A percentile compares a stretch with the other conserved stretches of the same genome.
Evolutionary conservation across 352 stramenopile species (phyloP).

Genomic region (Phytophthora sp.): DNA sequence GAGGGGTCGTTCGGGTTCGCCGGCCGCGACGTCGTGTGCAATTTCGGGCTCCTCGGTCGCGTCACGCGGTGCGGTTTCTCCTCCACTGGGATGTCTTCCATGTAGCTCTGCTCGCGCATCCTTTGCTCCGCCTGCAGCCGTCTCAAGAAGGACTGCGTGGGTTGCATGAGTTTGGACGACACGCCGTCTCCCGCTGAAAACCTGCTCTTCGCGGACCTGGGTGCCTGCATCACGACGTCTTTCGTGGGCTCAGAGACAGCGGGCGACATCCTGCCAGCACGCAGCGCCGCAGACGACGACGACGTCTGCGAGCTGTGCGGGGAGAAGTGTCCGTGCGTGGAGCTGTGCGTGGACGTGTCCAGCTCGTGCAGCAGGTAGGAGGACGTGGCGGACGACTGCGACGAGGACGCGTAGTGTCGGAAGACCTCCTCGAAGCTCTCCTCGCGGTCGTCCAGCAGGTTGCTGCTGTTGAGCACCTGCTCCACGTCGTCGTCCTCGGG

Average conservation of each 20-base stretch:
- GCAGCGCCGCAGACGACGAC: slow-evolving; percentile 14
- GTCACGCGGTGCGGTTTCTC: slow-evolving; percentile 63
- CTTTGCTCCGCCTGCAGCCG: slow-evolving; percentile 67
- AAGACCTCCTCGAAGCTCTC: slow-evolving; percentile 69
- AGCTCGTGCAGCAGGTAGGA: slow-evolving; percentile 51
- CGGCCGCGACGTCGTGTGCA: slow-evolving; percentile 46
- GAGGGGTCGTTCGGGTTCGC: slow-evolving; percentile 50
- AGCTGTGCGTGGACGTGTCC: slow-evolving; percentile 44
- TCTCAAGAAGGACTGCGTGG: slow-evolving; percentile 67
- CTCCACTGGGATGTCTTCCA: slow-evolving; percentile 45
- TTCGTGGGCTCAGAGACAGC: background rate
- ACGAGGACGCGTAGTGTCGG: slow-evolving; percentile 60
- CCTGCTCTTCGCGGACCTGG: slow-evolving; percentile 7
- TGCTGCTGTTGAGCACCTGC: slow-evolving; percentile 36
- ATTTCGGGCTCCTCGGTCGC: slow-evolving; percentile 51
- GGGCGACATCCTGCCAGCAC: slow-evolving; percentile 4
- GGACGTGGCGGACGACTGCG: slow-evolving; percentile 49
- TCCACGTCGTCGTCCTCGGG: slow-evolving; percentile 28
- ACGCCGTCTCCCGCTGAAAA: slow-evolving; percentile 17
- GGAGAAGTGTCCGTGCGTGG: slow-evolving; percentile 30
- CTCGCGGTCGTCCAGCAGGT: slow-evolving; percentile 43
- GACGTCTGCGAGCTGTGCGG: slow-evolving; percentile 35
- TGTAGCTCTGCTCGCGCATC: slow-evolving; percentile 50
- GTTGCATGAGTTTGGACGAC: slow-evolving; percentile 66
- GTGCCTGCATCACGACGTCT: background rate